Base-by-base conservation (phyloP, 345 rosid genomes). In the Pelargonium nanum region DNA sequence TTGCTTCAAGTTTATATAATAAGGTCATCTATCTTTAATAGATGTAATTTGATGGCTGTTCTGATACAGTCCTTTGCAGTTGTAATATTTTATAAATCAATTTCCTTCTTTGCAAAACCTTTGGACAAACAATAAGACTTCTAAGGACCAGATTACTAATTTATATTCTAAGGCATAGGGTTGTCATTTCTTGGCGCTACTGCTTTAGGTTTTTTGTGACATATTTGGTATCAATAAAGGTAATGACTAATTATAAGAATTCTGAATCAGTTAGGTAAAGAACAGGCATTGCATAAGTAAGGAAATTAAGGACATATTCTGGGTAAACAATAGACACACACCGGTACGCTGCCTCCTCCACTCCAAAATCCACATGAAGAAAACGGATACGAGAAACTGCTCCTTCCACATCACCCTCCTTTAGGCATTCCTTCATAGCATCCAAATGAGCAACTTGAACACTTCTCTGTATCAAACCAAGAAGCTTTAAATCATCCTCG, bases 401-500 rank as follows among this genome's bases (percentile, higher is more conserved):
- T 12, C 81, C 78, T 34, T 79, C 85, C 65, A 68, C 88, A 55
- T 84, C 82, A 4, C 68, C 89, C 45, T 70, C 75, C 57, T 68
- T 67, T 58, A 83, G 22, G 25, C 72, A 70, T 56, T 65, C 69
- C 57, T 68, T 75, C 71, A 87, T 75, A 26, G 89, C 85, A 76
- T 78, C 84, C 80, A 92, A 80, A 72, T 89, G 96, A 8, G 83
- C 85, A 55, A 82, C 62, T 74, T 92, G 98, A 65, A 85, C 84
- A 66, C 71, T 72, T 64, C 65, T 80, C 68, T 64, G 84, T 48
- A 92, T 78, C 72, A 77, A 65, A 61, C 66, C 26, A 69, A 92
- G 80, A 67, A 87, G 75, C 63, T 71, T 78, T 22, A 63, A 62
- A 60, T 68, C 79, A 68, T 77, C 82, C 67, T 73, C 71, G 65